A percentile compares a stretch with the other conserved stretches of the same genome.
Evolutionary conservation across 495 filamentous ascomycete genomes (phyloP).

Genomic region (Penicillium waksmanii): DNA sequence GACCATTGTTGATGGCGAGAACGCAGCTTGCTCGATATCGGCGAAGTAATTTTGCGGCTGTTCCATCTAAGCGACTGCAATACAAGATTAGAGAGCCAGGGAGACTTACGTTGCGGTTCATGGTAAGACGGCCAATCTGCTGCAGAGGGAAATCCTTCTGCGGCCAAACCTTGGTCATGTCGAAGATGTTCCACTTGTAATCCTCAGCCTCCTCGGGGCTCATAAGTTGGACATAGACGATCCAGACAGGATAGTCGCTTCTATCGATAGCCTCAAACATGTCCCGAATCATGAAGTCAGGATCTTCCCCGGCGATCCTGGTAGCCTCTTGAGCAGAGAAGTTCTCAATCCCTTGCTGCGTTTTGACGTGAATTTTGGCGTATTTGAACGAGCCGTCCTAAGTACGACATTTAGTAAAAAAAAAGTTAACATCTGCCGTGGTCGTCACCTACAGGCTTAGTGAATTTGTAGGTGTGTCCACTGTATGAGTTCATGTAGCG

Average conservation of each 20-base stretch:
- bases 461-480: conserved; percentile 70
- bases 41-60: conserved; percentile 56
- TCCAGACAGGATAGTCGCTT: conserved; percentile 46
- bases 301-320: conserved; percentile 52
- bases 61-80: too few relatives aligned
- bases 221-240: conserved; percentile 53
- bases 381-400: conserved; percentile 7
- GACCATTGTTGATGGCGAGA: conserved; percentile 55
- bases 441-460: too few relatives aligned
- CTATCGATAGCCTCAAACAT: conserved; percentile 41
- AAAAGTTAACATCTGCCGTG: too few relatives aligned
- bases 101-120: conserved; percentile 45
- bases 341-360: conserved; percentile 63
- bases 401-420: too few relatives aligned
- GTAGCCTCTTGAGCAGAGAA: conserved; percentile 64
- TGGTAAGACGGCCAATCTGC: conserved; percentile 39
- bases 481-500: conserved; percentile 67
- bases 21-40: conserved; percentile 55
- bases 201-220: conserved; percentile 40
- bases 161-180: conserved; percentile 46
- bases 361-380: conserved; percentile 46
- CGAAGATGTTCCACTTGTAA: conserved; percentile 44
- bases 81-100: too few relatives aligned
- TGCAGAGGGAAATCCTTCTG: conserved; percentile 40
- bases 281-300: conserved; percentile 41